Conservation (phyloP, 768 basidiomycete genomes). For the Ramaria sp. region DNA sequence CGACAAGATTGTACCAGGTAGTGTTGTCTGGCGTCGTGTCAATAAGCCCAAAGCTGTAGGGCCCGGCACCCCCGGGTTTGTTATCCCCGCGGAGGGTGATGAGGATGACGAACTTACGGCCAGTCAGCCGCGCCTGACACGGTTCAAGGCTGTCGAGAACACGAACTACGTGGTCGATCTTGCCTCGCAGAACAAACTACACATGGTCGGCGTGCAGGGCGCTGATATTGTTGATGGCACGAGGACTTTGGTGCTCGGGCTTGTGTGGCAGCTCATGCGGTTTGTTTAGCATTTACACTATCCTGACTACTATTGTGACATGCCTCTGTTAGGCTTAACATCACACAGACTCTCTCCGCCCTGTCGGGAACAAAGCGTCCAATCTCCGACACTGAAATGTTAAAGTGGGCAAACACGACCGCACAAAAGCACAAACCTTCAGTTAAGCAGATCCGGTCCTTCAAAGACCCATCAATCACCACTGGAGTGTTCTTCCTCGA, state of each 20-base stretch:
- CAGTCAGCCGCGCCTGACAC: conserved; percentile 75
- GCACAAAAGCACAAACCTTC: conserved; percentile 60
- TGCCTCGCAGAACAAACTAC: conserved; percentile 87
- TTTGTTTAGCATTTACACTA: conserved; percentile 22
- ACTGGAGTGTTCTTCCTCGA: conserved; percentile 92
- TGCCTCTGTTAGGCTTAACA: conserved; percentile 51
- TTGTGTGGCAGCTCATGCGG: conserved; percentile 98
- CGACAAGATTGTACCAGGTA: conserved; percentile 88
- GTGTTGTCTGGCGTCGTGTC: conserved; percentile 92
- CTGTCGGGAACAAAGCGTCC: conserved; percentile 68
- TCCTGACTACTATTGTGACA: neutral
- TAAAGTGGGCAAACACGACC: conserved; percentile 91
- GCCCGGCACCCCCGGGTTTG: conserved; percentile 29
- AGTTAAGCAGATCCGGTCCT: conserved; percentile 67
- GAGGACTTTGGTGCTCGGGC: conserved; percentile 86
- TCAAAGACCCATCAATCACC: conserved; percentile 86
- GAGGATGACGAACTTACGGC: conserved; percentile 70
- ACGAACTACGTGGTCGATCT: conserved; percentile 95
- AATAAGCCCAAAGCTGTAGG: conserved; percentile 77
- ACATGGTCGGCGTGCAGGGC: conserved; percentile 94
- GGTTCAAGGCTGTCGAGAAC: conserved; percentile 98
- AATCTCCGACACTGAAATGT: conserved; percentile 85
- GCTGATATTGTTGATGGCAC: conserved; percentile 94
- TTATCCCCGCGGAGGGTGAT: conserved; percentile 50
- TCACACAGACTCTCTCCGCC: conserved; percentile 77